phyloP scores from a whole-genome alignment of 768 basidiomycete species.

The Trametes sanguinea region DNA sequence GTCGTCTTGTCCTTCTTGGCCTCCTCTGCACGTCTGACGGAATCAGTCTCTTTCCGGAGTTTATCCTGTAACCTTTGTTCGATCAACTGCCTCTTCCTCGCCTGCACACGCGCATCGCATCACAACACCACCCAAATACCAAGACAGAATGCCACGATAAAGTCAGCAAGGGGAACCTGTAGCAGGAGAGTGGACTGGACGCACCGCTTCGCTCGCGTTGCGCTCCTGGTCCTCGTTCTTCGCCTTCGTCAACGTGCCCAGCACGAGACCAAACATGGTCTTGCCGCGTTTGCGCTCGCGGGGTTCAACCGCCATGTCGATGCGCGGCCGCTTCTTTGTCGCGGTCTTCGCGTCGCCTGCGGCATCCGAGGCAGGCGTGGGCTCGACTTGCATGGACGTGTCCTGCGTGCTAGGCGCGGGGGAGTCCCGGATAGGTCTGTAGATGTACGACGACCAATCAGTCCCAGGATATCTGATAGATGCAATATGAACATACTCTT shows the following conservation, averaged over 20 bases:
- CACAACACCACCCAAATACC: neutral
- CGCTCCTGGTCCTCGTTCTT: constrained; percentile 85
- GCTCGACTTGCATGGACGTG: constrained; percentile 25
- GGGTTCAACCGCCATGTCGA: constrained; percentile 59
- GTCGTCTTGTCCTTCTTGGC: constrained; percentile 78
- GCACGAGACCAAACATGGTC: constrained; percentile 82
- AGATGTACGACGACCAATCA: no score
- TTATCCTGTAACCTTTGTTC: constrained; percentile 86
- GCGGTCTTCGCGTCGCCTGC: constrained; percentile 31
- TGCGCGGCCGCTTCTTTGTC: constrained; percentile 66
- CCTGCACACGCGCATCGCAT: constrained; percentile 43
- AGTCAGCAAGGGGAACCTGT: neutral
- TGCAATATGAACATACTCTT: constrained; percentile 10
- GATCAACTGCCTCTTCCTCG: constrained; percentile 80
- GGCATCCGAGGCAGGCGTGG: constrained; percentile 18
- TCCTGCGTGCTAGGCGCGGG: constrained; percentile 23
- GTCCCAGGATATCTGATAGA: neutral
- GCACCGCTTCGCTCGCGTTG: constrained; percentile 81
- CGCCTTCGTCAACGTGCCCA: constrained; percentile 85
- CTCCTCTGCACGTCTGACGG: constrained; percentile 83
- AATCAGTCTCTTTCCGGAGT: constrained; percentile 81
- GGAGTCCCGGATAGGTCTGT: constrained; percentile 11
- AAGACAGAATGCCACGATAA: neutral
- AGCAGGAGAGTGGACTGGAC: constrained; percentile 19
- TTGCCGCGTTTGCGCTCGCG: constrained; percentile 82